Evolutionary conservation across 2,329 filamentous ascomycete genomes (phyloP).

Genomic region (Sphaerulina vaccinii): DNA sequence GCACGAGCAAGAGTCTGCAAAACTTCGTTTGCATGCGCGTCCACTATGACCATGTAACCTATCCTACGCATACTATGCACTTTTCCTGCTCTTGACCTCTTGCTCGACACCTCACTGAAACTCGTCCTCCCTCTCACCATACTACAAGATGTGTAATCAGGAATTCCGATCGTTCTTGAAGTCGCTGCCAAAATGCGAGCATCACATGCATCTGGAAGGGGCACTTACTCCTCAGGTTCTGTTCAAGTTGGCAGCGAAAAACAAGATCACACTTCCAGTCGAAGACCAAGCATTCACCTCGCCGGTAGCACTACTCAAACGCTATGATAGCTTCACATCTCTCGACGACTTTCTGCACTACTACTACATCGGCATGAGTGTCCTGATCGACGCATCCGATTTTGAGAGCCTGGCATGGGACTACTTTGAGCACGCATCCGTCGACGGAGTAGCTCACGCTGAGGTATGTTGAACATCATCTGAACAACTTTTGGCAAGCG

Average conservation of each 20-base stretch:
- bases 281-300: slow-evolving; percentile 64
- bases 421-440: slow-evolving; percentile 65
- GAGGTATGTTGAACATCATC: neutral
- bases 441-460: slow-evolving; percentile 54
- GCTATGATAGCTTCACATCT: slow-evolving; percentile 67
- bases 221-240: slow-evolving; percentile 68
- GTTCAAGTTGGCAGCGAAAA: slow-evolving; percentile 66
- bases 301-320: slow-evolving; percentile 56
- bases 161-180: slow-evolving; percentile 59
- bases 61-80: no score
- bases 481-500: neutral
- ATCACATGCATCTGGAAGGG: slow-evolving; percentile 78
- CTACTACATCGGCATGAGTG: slow-evolving; percentile 75
- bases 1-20: neutral
- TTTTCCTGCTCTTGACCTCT: no score
- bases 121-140: no score
- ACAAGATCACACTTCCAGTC: slow-evolving; percentile 59
- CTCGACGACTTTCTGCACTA: slow-evolving; percentile 76
- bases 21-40: neutral
- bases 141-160: slow-evolving; percentile 51
- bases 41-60: no score
- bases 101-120: no score
- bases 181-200: slow-evolving; percentile 71
- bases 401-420: slow-evolving; percentile 70
- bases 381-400: slow-evolving; percentile 63